These are phyloP conservation scores for Durotheca rogersii DNA, from an alignment of 495 filamentous ascomycete species.

Conservation along the genomic window DNA sequence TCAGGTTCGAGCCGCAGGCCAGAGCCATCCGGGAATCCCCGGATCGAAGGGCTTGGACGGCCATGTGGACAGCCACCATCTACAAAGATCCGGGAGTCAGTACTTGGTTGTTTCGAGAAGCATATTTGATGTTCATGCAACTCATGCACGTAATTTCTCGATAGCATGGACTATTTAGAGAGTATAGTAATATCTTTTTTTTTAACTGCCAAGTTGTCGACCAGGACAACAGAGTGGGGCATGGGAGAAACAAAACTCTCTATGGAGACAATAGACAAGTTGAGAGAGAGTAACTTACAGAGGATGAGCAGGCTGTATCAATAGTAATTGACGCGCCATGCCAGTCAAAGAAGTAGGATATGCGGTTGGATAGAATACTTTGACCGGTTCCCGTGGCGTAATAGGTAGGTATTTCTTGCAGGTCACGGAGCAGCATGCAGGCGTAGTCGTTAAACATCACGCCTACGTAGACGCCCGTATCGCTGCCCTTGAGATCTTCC, in stretches of 20 bases:
- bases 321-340: slow-evolving; percentile 31
- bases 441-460: slow-evolving; percentile 74
- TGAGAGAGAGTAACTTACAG: too few species aligned
- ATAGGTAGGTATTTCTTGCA: slow-evolving; percentile 1
- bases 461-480: slow-evolving; percentile 77
- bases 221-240: too few species aligned
- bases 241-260: too few species aligned
- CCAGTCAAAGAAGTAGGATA: slow-evolving; percentile 25
- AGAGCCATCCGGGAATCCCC: slow-evolving; percentile 5
- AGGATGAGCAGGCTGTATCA: slow-evolving; percentile 45
- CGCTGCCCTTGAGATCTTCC: slow-evolving; percentile 64
- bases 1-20: slow-evolving; percentile 9
- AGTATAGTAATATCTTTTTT: too few species aligned
- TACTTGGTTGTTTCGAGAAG: too few species aligned
- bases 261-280: too few species aligned
- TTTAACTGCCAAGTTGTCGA: too few species aligned
- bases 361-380: slow-evolving; percentile 24
- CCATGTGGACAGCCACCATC: slow-evolving; percentile 40
- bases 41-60: slow-evolving; percentile 18
- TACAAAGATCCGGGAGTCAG: too few species aligned
- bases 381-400: slow-evolving; percentile 1
- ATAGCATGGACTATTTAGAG: too few species aligned
- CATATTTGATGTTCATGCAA: too few species aligned
- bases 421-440: slow-evolving; percentile 23
- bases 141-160: too few species aligned